Evolutionary conservation across 2,329 filamentous ascomycete genomes (phyloP), one percentile per base, ranked within the genome.

Genomic region (Rhynchosporium secalis): DNA sequence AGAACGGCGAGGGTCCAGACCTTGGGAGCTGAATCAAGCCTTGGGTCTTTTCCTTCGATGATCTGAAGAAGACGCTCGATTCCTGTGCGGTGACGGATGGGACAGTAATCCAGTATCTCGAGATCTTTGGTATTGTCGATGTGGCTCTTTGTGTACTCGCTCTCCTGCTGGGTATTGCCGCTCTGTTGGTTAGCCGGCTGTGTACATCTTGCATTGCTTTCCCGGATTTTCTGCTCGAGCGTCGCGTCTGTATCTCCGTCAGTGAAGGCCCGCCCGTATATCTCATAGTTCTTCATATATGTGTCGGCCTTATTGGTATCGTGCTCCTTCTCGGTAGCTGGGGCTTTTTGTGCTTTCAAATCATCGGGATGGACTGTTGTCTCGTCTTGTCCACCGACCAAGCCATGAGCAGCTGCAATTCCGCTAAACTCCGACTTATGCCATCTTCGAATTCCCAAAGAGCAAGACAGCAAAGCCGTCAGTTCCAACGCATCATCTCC

Each of bases 1-100:
- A 90, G 73, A 3, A 81, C 83, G 40, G 85, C 82, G n/a, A 89
- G 78, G 0, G 87, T 90, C 80, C 85, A 90, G 43, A 89, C 75
- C 13, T 88, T 85, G 10, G 82, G 78, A 0, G 88, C 87, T 0
- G 87, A 89, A 72, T 90, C 83, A 13, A 91, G 72, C 1, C 78
- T 76, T 0, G 86, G 77, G 36, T 80, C 75, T 3, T 81, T 76
- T 2, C 81, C 82, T 65, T 84, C 78, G 46, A 90, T 80, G 10
- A 81, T 78, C 68, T 83, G 78, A 3, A 91, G 76, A 0, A 91
- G 75, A 1, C 86, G 80, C 51, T 89, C 79, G 40, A 95, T 84
- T 26, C 82, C 82, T 33, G 81, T 82, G 12, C 84, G 78, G 70
- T 91, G 88, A 2, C 88, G 83, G 7, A 85, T 75, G 1, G 81